Conservation (phyloP, 768 basidiomycete species). For the Paxillus rubicundulus region DNA sequence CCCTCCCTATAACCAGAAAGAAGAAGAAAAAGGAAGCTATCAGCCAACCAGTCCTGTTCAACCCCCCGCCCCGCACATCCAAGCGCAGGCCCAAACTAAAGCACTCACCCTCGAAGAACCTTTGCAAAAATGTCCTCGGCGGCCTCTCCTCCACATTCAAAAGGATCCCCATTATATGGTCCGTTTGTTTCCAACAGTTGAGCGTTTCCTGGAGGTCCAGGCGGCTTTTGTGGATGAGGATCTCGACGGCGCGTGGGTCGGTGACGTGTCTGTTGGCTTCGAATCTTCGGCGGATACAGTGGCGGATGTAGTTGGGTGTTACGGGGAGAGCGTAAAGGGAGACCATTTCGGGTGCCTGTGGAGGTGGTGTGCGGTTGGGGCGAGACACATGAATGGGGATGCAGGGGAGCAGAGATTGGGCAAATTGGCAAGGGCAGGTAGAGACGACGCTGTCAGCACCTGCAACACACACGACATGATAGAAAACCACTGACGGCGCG, state of each 20-base stretch:
- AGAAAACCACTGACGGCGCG: constrained; percentile 63
- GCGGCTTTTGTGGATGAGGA: constrained; percentile 78
- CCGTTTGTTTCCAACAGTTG: constrained; percentile 90
- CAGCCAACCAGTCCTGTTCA: background rate
- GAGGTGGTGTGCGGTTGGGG: background rate
- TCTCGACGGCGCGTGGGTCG: constrained; percentile 79
- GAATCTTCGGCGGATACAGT: constrained; percentile 81
- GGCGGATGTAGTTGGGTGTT: constrained; percentile 73
- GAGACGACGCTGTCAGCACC: background rate
- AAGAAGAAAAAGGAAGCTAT: background rate
- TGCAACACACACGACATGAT: constrained; percentile 1
- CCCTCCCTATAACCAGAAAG: constrained; percentile 50
- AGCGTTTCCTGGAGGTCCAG: constrained; percentile 93
- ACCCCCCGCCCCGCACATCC: background rate
- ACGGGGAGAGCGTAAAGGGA: constrained; percentile 78
- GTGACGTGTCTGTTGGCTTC: constrained; percentile 82
- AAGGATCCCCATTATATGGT: constrained; percentile 74
- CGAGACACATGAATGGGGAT: background rate
- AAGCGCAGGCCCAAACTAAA: background rate
- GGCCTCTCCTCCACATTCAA: constrained; percentile 48
- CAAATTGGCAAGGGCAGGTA: background rate
- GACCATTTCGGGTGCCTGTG: constrained; percentile 88
- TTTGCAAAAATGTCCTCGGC: constrained; percentile 68
- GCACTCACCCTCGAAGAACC: constrained; percentile 76
- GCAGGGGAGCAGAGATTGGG: background rate